Conservation (phyloP, 257 asterid species). For the Craterostigma plantagineum region DNA sequence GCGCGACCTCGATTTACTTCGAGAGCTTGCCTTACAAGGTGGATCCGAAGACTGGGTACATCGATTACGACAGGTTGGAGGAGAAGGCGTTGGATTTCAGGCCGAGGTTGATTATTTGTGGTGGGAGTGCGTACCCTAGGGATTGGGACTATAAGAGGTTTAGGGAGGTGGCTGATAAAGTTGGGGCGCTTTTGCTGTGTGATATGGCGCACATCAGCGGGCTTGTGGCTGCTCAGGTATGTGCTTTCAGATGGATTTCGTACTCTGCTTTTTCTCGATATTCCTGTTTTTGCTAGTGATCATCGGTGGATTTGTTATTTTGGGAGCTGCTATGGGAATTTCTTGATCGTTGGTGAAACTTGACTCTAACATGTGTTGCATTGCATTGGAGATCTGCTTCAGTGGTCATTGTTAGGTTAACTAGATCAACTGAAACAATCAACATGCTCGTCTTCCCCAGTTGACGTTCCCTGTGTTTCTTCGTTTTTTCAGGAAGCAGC, state of each 20-base stretch:
- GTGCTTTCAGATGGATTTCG: no score
- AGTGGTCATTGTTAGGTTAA: no score
- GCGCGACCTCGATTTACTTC: slow-evolving; percentile 77
- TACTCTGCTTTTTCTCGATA: background rate
- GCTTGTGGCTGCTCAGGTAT: slow-evolving; percentile 91
- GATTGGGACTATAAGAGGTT: slow-evolving; percentile 60
- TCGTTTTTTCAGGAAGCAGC: slow-evolving; percentile 57
- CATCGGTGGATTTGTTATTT: no score
- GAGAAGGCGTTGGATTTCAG: slow-evolving; percentile 77
- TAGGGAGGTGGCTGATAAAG: slow-evolving; percentile 37
- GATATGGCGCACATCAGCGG: slow-evolving; percentile 99
- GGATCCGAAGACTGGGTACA: slow-evolving; percentile 59
- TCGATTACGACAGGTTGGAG: slow-evolving; percentile 66
- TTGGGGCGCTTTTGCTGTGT: slow-evolving; percentile 69
- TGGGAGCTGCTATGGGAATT: no score
- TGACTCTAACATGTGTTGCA: no score
- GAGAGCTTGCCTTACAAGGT: slow-evolving; percentile 93
- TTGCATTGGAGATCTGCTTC: no score
- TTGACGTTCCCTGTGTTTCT: no score
- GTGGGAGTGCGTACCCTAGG: slow-evolving; percentile 83
- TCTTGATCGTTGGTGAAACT: no score
- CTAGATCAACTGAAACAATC: no score
- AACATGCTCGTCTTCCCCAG: no score
- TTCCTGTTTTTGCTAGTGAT: background rate
- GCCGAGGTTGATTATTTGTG: slow-evolving; percentile 82